Base-by-base conservation (phyloP, 2,329 filamentous ascomycete genomes). In the Ilyonectria robusta region DNA sequence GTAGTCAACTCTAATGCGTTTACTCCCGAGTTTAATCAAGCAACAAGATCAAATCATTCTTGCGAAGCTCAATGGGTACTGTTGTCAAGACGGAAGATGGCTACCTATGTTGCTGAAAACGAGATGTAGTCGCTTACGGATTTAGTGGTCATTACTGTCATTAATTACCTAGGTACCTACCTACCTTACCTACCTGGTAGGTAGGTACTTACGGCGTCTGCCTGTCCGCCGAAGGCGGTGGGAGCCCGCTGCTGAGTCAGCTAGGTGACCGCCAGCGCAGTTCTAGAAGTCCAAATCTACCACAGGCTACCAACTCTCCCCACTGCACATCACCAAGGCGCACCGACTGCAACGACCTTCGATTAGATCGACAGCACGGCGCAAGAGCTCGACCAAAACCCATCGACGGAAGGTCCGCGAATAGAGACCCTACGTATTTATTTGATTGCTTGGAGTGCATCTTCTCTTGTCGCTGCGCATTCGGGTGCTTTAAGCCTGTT, bases 311-410 rank as follows among this genome's bases (percentile, higher is more conserved):
- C 76, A 81, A 81, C 78, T 78, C 78, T 80, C 73, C 73, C 79
- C 79, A 77, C 70, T 81, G 79, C 79, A 81, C 73, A 79, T 72
- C 77, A 79, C 74, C 66, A 71, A 67, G 73, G 70, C 69, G 70
- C 74, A 72, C 73, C 62, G 60, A 53, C 44, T 33, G 51, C 54
- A 46, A 62, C 60, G 64, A 59, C 65, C 40, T 64, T 48, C 64
- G 67, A 59, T 63, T 65, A 35, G 59, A 65, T 68, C 62, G 59
- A 65, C 62, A 59, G 59, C 57, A 23, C 69, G 57, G 42, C 60
- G 59, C 58, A 56, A 60, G 48, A 61, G 47, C 60, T 65, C 53
- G 58, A 65, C 53, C 62, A 56, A 73, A 60, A 55, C n/a, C 23
- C 42, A 48, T 51, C 50, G 35, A n/a, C 50, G 35, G 35, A n/a